Conservation (phyloP, 108 stramenopile genomes). For the Cyclotella cryptica region DNA sequence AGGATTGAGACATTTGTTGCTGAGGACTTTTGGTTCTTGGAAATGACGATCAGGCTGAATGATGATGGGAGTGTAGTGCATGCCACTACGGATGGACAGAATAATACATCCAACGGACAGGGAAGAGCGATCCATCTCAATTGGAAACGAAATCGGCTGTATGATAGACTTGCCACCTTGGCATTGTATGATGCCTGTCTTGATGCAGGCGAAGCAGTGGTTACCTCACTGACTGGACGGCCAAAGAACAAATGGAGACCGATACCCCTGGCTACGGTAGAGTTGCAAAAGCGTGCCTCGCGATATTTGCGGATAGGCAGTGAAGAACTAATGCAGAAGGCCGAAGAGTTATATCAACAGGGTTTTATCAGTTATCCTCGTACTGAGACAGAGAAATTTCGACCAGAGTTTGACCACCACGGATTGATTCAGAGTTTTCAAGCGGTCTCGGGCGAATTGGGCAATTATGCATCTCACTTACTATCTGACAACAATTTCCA, state of each 20-base stretch:
- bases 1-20: constrained; percentile 92
- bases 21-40: constrained; percentile 95
- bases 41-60: constrained; percentile 64
- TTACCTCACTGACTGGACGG: constrained; percentile 71
- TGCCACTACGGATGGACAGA: constrained; percentile 1
- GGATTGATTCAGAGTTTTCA: constrained; percentile 81
- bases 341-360: constrained; percentile 93
- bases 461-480: constrained; percentile 74
- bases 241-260: constrained; percentile 93
- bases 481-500: constrained; percentile 75
- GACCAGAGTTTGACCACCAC: constrained; percentile 87
- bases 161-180: constrained; percentile 78
- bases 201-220: constrained; percentile 81
- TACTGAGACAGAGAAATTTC: constrained; percentile 97
- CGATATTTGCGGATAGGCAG: constrained; percentile 88
- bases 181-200: constrained; percentile 89
- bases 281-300: constrained; percentile 96
- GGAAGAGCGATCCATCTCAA: constrained; percentile 63
- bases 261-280: constrained; percentile 95
- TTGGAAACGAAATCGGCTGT: constrained; percentile 93
- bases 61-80: constrained; percentile 48
- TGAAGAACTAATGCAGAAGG: constrained; percentile 93
- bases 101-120: constrained; percentile 27
- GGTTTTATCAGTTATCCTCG: constrained; percentile 97
- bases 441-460: constrained; percentile 49